Evolutionary conservation across 2,329 filamentous ascomycete genomes (phyloP).

Genomic region (Metarhizium album): DNA sequence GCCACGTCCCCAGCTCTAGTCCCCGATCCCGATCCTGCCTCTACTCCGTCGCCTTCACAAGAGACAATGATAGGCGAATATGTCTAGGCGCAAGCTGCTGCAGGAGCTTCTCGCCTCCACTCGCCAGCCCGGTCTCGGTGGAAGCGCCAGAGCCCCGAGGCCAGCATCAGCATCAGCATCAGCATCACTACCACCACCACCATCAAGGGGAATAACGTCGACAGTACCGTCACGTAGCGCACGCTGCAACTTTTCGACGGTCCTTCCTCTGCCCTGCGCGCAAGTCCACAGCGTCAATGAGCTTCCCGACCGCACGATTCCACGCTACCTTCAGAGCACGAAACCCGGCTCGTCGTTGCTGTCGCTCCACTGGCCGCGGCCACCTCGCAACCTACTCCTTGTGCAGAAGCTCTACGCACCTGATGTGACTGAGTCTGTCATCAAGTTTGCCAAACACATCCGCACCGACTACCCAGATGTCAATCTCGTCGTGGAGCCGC

Average conservation of each 20-base stretch:
- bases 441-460: slow-evolving; percentile 59
- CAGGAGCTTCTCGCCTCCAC: slow-evolving; percentile 1
- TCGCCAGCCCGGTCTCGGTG: not conserved
- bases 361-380: slow-evolving; percentile 42
- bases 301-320: slow-evolving; percentile 23
- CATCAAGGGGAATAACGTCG: not conserved
- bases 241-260: slow-evolving; percentile 37
- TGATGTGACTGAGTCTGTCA: slow-evolving; percentile 39
- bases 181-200: too few relatives aligned
- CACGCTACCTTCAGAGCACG: slow-evolving; percentile 26
- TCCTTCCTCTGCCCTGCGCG: slow-evolving; percentile 25
- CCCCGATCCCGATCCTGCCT: not conserved
- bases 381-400: slow-evolving; percentile 45
- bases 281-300: slow-evolving; percentile 20
- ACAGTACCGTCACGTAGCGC: not conserved
- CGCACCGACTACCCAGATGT: slow-evolving; percentile 68
- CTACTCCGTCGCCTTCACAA: not conserved
- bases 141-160: not conserved
- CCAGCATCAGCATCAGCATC: too few relatives aligned
- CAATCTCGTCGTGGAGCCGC: slow-evolving; percentile 72
- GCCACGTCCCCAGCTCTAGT: too few relatives aligned
- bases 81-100: slow-evolving; percentile 10
- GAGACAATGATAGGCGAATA: slow-evolving; percentile 6
- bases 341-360: slow-evolving; percentile 42
- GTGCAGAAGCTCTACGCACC: slow-evolving; percentile 48